These are phyloP conservation scores for Magnaporthales sp. DNA, from an alignment of 2,329 filamentous ascomycete species.

Conservation along the genomic window DNA sequence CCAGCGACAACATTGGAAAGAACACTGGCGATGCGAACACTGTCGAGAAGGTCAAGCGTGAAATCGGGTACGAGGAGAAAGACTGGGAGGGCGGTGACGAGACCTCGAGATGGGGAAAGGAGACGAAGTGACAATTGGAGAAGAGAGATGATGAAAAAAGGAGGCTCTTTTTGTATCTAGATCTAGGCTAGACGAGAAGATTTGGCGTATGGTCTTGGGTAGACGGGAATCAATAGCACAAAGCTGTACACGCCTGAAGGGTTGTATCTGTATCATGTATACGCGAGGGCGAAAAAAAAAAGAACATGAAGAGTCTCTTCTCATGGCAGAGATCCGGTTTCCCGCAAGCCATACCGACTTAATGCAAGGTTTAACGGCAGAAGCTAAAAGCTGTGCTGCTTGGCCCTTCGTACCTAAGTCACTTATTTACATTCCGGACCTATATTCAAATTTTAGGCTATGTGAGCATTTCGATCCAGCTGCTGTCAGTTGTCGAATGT, in stretches of 20 bases:
- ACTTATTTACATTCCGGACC: background rate
- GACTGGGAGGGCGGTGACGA: slow-evolving; percentile 81
- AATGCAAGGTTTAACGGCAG: background rate
- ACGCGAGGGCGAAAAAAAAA: no score
- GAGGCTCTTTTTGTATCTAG: background rate
- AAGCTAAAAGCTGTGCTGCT: background rate
- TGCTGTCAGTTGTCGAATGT: background rate
- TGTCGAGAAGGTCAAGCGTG: slow-evolving; percentile 74
- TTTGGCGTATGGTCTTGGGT: no score
- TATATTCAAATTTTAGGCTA: background rate
- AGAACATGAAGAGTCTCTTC: no score
- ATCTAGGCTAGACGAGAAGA: no score
- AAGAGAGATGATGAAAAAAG: background rate
- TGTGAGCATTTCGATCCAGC: background rate
- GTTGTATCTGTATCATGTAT: background rate
- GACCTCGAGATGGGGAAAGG: slow-evolving; percentile 67
- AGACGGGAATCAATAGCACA: background rate
- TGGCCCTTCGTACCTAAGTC: background rate
- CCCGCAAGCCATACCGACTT: background rate
- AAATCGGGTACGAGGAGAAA: slow-evolving; percentile 79
- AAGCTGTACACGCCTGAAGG: background rate
- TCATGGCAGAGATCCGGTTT: no score
- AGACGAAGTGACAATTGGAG: slow-evolving; percentile 12
- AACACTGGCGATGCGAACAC: slow-evolving; percentile 82
- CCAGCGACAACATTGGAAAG: slow-evolving; percentile 75